Base-by-base conservation (phyloP, 1,284 basidiomycete genomes). In the Cryptococcus hybrid region DNA sequence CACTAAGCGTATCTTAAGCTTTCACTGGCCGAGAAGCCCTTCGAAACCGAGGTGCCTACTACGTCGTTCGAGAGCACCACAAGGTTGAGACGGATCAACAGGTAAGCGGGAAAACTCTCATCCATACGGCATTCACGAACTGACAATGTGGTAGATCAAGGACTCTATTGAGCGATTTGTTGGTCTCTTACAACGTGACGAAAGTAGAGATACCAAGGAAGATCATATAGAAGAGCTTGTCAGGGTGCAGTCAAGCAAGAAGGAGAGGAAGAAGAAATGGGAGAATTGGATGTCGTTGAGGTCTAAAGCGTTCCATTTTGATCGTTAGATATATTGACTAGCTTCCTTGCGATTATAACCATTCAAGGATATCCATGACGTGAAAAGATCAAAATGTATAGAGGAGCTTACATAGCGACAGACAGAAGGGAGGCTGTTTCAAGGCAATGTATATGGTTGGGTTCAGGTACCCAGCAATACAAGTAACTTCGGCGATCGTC, bases 1-100 rank as follows among this genome's bases (percentile, higher is more conserved):
- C 30, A 30, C 30, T 30, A 4, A 30, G 30, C 3, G 30, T 30
- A 30, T 30, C 30, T 18, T 18, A 54, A 79, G 78, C 89, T 0
- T 85, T 88, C 42, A 90, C 88, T 80, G 93, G 92, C 1, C 84
- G 95, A 34, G 88, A 95, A 61, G 85, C 86, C 57, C 80, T 94
- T 60, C 83, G 96, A 37, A 80, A 81, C 13, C 84, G 90, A 59
- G 94, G 93, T 0, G 88, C 89, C 0, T 99, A 99, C 75, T 86
- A 89, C 67, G 88, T 99, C 43, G 81, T 98, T 36, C 82, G 91
- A 47, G 85, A 84, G 24, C 81, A 88, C 8, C 95, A 99, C 74
- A 83, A 89, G 65, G 83, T 82, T 11, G 95, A 99, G 78, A 81
- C 79, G 2, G 88, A 88, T 18, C 89, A 92, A 50, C 87, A 87